Percentiles rank a stretch among this genome's conserved stretches.
phyloP scores from a whole-genome alignment of 306 rosid species.

The Gastrolobium bilobum region DNA sequence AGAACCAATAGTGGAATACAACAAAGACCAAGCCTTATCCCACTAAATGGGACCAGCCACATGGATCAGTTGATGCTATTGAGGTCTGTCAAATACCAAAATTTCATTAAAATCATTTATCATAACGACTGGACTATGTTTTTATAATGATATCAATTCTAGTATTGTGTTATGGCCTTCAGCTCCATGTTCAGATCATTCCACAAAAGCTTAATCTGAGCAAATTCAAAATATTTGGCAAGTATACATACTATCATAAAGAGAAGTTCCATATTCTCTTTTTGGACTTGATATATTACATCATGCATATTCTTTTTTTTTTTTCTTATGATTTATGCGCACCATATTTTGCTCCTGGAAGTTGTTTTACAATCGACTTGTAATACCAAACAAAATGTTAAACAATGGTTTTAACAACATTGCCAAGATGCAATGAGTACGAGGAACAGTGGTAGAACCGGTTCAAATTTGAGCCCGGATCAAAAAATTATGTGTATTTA shows the following conservation, averaged over 20 bases:
- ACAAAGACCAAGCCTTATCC: not conserved
- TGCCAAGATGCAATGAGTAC: conserved; percentile 9
- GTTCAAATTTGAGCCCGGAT: too few species aligned
- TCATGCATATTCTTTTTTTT: not conserved
- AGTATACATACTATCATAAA: not conserved
- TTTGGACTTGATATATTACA: conserved; percentile 3
- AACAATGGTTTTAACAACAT: not conserved
- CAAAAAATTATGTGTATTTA: too few species aligned
- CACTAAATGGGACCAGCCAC: not conserved
- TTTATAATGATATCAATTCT: conserved; percentile 7
- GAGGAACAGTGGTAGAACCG: too few species aligned
- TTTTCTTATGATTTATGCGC: conserved; percentile 2
- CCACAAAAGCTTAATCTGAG: conserved; percentile 2
- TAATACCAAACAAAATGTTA: conserved; percentile 23
- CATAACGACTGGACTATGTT: conserved; percentile 9
- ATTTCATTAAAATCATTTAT: not conserved
- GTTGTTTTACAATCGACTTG: not conserved
- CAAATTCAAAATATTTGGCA: conserved; percentile 18
- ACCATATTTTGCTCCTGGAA: not conserved
- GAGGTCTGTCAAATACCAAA: conserved; percentile 3
- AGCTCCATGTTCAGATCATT: conserved; percentile 11
- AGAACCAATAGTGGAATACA: too few species aligned
- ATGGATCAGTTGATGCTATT: not conserved
- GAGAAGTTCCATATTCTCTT: conserved; percentile 9
- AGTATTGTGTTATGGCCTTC: not conserved